These are phyloP conservation scores for Fusarium gaditjirri DNA, from an alignment of 2,329 filamentous ascomycete species.

Conservation along the genomic window DNA sequence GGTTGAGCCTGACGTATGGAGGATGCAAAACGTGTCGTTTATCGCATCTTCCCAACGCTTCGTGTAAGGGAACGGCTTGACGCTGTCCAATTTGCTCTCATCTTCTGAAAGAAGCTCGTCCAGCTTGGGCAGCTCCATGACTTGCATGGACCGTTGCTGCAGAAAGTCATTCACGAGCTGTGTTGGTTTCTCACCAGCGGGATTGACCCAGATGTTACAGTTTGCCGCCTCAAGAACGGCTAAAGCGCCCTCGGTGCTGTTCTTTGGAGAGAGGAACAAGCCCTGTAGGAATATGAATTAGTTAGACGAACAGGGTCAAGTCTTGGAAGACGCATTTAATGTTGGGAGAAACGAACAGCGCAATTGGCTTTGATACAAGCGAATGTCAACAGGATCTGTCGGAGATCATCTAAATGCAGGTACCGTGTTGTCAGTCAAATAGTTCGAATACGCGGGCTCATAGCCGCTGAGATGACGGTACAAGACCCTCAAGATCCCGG, in stretches of 20 bases:
- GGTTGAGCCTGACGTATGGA: constrained; percentile 57
- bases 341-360: constrained; percentile 32
- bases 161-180: constrained; percentile 41
- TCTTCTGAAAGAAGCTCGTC: constrained; percentile 40
- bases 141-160: constrained; percentile 39
- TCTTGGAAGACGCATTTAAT: neutral
- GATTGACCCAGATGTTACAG: constrained; percentile 47
- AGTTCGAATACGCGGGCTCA: neutral
- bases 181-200: constrained; percentile 20
- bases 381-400: constrained; percentile 46
- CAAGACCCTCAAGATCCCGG: fast-evolving
- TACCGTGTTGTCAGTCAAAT: neutral
- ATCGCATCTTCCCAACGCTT: constrained; percentile 49
- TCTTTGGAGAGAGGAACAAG: constrained; percentile 49
- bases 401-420: constrained; percentile 43
- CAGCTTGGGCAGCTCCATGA: constrained; percentile 45
- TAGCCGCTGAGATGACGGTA: no score
- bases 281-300: constrained; percentile 26
- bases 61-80: constrained; percentile 43
- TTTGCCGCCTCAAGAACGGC: constrained; percentile 47
- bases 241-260: constrained; percentile 48
- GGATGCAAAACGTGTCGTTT: constrained; percentile 50
- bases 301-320: neutral
- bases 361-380: constrained; percentile 50
- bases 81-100: constrained; percentile 1